Evolutionary conservation across 2,329 filamentous ascomycete species (phyloP), one percentile per base, ranked within the genome.

Genomic region (Clarireedia hainanense): DNA sequence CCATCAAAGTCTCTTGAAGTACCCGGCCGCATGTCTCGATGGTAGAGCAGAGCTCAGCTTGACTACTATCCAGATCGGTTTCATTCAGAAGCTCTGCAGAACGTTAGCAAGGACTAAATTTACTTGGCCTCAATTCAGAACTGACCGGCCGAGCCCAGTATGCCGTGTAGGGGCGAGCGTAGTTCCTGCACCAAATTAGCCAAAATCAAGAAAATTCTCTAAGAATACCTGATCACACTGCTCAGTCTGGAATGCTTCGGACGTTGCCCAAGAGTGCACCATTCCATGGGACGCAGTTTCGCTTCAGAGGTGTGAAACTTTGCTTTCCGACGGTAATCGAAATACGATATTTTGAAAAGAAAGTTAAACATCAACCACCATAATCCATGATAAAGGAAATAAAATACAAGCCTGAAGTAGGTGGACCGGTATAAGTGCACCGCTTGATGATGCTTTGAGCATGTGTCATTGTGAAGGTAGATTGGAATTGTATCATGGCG

Each of bases 131-230:
- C 12, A 37, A 23, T 20, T n/a, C 7, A 45, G 20, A 20, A n/a
- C 51, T 53, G 55, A 55, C 80, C 78, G 2, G 72, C 70, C 45
- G 71, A 78, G 0, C 77, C 74, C 0, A 84, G 67, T 27, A 84
- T 76, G 2, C 80, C 81, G 46, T 84, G 80, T 0, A 84, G 69
- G 0, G 81, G 81, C 1, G 77, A 80, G 7, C 80, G 73, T 9
- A 84, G 67, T 64, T 84, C 81, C 56, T 58, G 27, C 27, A 30
- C 6, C 6, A 30, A 30, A 30, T 30, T 30, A 30, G 27, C 27
- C 27, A 30, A 30, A 10, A 30, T 30, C 27, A 10, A 9, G 17
- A 6, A 40, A 6, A 15, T 17, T 40, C 14, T 20, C 9, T 14
- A n/a, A 14, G 2, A 2, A 40, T 40, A 40, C 39, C 39, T 40